Percentiles rank a stretch among this genome's conserved stretches.
These are phyloP conservation scores for Diplodia sapinea DNA, from an alignment of 2,329 filamentous ascomycete genomes.

Conservation along the genomic window DNA sequence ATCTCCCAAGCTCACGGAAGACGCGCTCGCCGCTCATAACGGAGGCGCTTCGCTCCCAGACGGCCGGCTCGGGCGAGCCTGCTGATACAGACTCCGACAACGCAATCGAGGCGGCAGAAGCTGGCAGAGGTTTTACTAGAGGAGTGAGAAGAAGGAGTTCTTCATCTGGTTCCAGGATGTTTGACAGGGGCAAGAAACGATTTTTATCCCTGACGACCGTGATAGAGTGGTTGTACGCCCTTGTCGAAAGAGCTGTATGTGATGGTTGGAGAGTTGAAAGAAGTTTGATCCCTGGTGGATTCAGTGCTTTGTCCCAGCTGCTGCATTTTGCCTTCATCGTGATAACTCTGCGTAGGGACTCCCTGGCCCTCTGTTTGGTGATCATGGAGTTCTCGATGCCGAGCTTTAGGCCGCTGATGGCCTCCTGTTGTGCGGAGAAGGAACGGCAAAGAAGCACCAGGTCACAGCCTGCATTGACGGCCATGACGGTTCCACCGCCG, in stretches of 20 bases:
- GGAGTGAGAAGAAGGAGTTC: conserved; percentile 89
- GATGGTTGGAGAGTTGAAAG: conserved; percentile 81
- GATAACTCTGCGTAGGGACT: conserved; percentile 79
- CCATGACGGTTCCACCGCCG: conserved; percentile 95
- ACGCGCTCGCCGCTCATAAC: conserved; percentile 93
- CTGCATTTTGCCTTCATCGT: conserved; percentile 84
- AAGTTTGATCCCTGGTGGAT: conserved; percentile 77
- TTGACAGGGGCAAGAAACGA: conserved; percentile 79
- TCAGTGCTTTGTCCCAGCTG: conserved; percentile 88
- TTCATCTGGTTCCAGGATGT: conserved; percentile 80
- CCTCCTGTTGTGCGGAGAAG: conserved; percentile 87
- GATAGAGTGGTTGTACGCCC: conserved; percentile 90
- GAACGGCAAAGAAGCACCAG: conserved; percentile 86
- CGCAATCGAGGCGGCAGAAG: conserved; percentile 79
- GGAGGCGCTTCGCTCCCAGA: conserved; percentile 63
- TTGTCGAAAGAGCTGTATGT: conserved; percentile 80
- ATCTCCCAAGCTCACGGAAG: conserved; percentile 86
- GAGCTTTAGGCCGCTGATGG: conserved; percentile 85
- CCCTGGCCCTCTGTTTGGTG: conserved; percentile 76
- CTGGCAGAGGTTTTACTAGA: conserved; percentile 88
- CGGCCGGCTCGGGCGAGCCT: conserved; percentile 61
- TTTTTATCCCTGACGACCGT: conserved; percentile 91
- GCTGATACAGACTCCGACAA: conserved; percentile 66
- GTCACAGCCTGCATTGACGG: conserved; percentile 94
- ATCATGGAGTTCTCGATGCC: conserved; percentile 92